These are phyloP conservation scores for Aspergillus bridgeri DNA, from an alignment of 495 filamentous ascomycete genomes.

Conservation along the genomic window DNA sequence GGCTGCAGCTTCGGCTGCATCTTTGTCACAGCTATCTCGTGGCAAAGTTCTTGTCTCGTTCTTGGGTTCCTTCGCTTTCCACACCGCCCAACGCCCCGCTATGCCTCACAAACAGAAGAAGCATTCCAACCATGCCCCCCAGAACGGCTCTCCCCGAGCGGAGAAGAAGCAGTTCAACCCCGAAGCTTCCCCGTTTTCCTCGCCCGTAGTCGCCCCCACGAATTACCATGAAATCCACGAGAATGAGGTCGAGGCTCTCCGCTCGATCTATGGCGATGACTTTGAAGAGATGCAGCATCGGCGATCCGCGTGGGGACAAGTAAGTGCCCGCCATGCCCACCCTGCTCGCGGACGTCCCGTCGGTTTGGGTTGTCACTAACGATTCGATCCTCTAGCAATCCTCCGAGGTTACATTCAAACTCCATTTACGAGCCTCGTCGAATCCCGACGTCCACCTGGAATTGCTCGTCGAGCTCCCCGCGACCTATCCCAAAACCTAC, in stretches of 20 bases:
- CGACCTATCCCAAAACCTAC: conserved; percentile 87
- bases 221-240: conserved; percentile 82
- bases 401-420: conserved; percentile 72
- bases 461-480: conserved; percentile 70
- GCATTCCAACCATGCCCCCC: conserved; percentile 30
- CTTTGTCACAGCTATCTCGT: conserved; percentile 31
- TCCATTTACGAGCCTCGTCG: conserved; percentile 67
- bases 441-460: conserved; percentile 63
- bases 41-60: conserved; percentile 26
- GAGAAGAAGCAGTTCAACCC: conserved; percentile 33
- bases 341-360: neutral
- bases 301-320: conserved; percentile 65
- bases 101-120: conserved; percentile 52
- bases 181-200: conserved; percentile 26
- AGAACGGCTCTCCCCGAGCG: conserved; percentile 30
- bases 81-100: conserved; percentile 39
- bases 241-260: conserved; percentile 81
- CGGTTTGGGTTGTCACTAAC: neutral
- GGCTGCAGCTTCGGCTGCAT: conserved; percentile 42
- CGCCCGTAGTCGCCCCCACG: conserved; percentile 39
- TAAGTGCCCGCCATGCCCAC: neutral
- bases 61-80: conserved; percentile 18
- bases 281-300: conserved; percentile 70
- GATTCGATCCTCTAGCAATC: conserved; percentile 53
- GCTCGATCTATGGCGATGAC: conserved; percentile 91